Evolutionary conservation across 371 early-diverging fungal genomes (phyloP).

Genomic region (Mortierella sp.): DNA sequence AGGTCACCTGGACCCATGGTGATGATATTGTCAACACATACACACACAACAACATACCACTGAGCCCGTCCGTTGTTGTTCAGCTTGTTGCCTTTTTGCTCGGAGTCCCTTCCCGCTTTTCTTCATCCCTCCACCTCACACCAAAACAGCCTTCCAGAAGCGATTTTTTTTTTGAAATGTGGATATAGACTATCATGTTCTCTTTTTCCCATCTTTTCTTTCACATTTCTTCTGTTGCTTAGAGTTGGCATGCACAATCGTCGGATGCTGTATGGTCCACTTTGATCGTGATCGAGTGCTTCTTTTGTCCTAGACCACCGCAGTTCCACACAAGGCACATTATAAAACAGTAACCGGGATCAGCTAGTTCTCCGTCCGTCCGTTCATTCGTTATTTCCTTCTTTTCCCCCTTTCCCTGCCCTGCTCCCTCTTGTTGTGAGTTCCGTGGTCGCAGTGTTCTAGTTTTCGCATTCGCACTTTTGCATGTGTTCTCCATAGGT

Average conservation of each 20-base stretch:
- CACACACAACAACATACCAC: too few species aligned
- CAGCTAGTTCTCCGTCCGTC: neutral
- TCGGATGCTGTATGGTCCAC: neutral
- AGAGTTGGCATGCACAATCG: neutral
- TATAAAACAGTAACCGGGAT: neutral
- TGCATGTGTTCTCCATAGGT: neutral
- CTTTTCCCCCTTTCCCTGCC: neutral
- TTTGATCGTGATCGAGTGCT: neutral
- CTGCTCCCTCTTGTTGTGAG: neutral
- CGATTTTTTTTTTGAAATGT: too few species aligned
- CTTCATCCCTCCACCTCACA: too few species aligned
- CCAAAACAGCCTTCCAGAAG: too few species aligned
- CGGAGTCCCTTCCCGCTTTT: too few species aligned
- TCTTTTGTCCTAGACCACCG: constrained; percentile 6
- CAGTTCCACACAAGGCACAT: neutral
- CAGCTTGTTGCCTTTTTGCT: too few species aligned
- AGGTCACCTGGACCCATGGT: constrained; percentile 1
- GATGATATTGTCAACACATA: neutral
- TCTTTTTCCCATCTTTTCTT: neutral
- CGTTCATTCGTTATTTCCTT: neutral
- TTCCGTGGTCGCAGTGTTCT: too few species aligned
- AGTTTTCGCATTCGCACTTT: neutral
- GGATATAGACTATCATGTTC: too few species aligned
- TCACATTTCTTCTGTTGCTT: too few species aligned
- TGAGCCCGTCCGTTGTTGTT: too few species aligned